Evolutionary conservation across 352 stramenopile genomes (phyloP), one percentile per base, ranked within the genome.

Genomic region (Globisporangium cederbergense): DNA sequence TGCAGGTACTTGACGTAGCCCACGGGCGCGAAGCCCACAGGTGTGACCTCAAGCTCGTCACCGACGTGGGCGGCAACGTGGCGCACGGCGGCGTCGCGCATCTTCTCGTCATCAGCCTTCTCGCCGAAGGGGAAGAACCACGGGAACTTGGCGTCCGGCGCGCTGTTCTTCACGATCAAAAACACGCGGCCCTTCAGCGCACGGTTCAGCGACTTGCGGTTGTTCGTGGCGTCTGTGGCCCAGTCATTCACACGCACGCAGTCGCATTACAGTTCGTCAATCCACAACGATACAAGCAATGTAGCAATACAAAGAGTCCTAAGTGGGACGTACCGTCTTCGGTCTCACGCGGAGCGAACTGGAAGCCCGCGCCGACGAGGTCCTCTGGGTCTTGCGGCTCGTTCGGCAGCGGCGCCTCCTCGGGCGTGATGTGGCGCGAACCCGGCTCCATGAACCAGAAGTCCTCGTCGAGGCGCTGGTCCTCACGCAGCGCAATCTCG

Each of bases 371-470:
- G 47, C 86, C 86, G 13, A 93, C 71, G 46, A 89, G 71, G 50
- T 92, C 82, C 49, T 93, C 83, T 1, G 79, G 73, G 59, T 92
- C 76, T 8, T 88, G 73, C 52, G 75, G 64, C 32, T 74, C 83
- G 43, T 86, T 82, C 13, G 83, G 81, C 71, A 72, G 75, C 60
- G 82, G 81, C 5, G 81, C 83, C 62, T 95, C 86, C 58, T 95
- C 86, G 2, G 86, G 83, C 63, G 76, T 82, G 58, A 92, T 86
- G 66, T 95, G 79, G 55, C 66, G 78, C 36, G 80, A 67, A 3
- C 86, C 86, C 1, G 86, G 81, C 63, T 95, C 86, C 75, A 89
- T 88, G 72, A 90, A 91, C 86, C 86, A 95, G 60, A 95, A 95
- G 51, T 88, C 83, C 42, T 93, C 81, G 47, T 91, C 83, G 36